Conservation (phyloP, 768 basidiomycete genomes). For the Tricholoma terreum region DNA sequence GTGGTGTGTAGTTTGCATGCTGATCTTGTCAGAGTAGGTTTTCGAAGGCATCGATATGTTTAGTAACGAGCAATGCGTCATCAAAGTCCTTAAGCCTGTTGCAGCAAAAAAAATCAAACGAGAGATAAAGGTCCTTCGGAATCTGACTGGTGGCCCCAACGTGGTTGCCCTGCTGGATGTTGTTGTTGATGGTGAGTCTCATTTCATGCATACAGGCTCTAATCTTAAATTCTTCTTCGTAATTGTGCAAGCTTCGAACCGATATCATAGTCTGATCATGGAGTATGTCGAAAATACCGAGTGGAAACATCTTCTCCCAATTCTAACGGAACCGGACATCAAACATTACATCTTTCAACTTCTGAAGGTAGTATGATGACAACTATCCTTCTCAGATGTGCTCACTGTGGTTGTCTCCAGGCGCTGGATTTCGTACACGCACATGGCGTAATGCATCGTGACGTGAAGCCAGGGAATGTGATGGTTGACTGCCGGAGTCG, state of each 20-base stretch:
- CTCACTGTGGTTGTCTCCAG: conserved; percentile 12
- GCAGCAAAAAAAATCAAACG: conserved; percentile 70
- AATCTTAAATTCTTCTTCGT: neutral
- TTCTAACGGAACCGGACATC: conserved; percentile 61
- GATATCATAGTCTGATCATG: conserved; percentile 64
- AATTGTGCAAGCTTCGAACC: conserved; percentile 37
- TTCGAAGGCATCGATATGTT: conserved; percentile 60
- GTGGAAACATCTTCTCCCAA: conserved; percentile 57
- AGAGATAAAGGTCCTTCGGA: conserved; percentile 71
- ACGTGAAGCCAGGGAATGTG: conserved; percentile 51
- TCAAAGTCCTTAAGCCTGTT: conserved; percentile 75
- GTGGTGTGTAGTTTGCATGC: neutral
- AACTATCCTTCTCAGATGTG: neutral
- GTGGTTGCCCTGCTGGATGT: conserved; percentile 64
- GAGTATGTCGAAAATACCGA: conserved; percentile 69
- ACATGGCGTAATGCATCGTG: conserved; percentile 68
- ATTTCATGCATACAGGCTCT: neutral
- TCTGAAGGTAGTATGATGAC: conserved; percentile 42
- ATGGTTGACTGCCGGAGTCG: conserved; percentile 69
- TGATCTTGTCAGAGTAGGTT: conserved; percentile 31
- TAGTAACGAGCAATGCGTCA: conserved; percentile 51
- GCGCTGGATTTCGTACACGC: conserved; percentile 72
- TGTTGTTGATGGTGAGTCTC: conserved; percentile 49
- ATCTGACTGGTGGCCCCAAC: conserved; percentile 70
- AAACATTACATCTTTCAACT: conserved; percentile 68